A percentile compares a stretch with the other conserved stretches of the same genome.
phyloP scores from a whole-genome alignment of 1,284 basidiomycete species.

The Fomes fomentarius region DNA sequence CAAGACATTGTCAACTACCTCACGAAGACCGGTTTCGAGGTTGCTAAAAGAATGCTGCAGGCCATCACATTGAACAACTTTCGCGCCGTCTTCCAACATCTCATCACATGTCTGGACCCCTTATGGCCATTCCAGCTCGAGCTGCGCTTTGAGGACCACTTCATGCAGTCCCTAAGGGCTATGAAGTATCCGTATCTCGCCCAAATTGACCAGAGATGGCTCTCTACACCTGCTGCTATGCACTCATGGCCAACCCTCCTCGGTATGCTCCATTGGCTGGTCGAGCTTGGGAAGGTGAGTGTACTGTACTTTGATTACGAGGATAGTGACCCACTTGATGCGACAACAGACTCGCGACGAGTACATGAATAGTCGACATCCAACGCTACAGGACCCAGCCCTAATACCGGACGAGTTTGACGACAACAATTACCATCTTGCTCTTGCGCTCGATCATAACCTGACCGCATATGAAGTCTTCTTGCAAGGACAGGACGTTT shows the following conservation, averaged over 20 bases:
- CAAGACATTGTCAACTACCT: conserved; percentile 77
- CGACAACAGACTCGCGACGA: conserved; percentile 42
- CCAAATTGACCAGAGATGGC: conserved; percentile 77
- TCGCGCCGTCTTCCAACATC: conserved; percentile 76
- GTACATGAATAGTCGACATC: conserved; percentile 63
- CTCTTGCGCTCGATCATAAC: conserved; percentile 78
- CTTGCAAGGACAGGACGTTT: conserved; percentile 73
- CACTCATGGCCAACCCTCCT: conserved; percentile 84
- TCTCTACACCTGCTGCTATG: conserved; percentile 84
- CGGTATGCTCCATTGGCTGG: conserved; percentile 87
- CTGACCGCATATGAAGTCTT: conserved; percentile 73
- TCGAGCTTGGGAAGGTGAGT: conserved; percentile 76
- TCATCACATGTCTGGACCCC: conserved; percentile 77
- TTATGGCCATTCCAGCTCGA: conserved; percentile 58
- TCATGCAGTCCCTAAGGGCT: conserved; percentile 71
- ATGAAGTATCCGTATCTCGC: conserved; percentile 78
- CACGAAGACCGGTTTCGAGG: conserved; percentile 61
- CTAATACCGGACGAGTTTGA: conserved; percentile 71
- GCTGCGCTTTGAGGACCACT: conserved; percentile 80
- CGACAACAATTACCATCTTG: conserved; percentile 72
- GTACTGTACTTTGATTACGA: no score
- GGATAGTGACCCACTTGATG: not conserved
- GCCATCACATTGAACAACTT: conserved; percentile 85
- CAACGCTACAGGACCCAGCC: conserved; percentile 64
- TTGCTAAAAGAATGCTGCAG: conserved; percentile 64